A percentile compares a stretch with the other conserved stretches of the same genome.
These are phyloP conservation scores for Pterocarpus macrocarpus DNA, from an alignment of 306 rosid genomes.

Conservation along the genomic window DNA sequence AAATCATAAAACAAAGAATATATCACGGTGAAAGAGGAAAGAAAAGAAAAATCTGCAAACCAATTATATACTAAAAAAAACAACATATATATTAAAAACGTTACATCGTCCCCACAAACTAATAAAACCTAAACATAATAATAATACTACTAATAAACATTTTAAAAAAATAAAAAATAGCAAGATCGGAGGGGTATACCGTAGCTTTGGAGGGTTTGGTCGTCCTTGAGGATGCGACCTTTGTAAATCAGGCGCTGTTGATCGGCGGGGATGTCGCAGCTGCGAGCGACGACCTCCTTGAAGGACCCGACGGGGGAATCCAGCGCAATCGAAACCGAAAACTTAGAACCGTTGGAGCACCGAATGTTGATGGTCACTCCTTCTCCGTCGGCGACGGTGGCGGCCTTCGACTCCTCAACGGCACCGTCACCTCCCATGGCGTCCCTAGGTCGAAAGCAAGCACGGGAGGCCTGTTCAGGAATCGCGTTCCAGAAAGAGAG, in stretches of 20 bases:
- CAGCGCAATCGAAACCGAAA: constrained; percentile 62
- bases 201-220: constrained; percentile 77
- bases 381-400: constrained; percentile 40
- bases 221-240: constrained; percentile 89
- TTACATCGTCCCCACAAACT: neutral
- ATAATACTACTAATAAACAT: neutral
- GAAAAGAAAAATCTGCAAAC: constrained; percentile 5
- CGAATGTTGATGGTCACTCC: constrained; percentile 72
- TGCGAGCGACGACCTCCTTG: constrained; percentile 62
- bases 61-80: neutral
- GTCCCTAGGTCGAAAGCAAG: constrained; percentile 43
- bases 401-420: constrained; percentile 51
- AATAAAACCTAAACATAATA: neutral
- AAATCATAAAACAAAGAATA: constrained; percentile 24
- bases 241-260: constrained; percentile 91
- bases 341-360: constrained; percentile 80
- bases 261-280: constrained; percentile 66
- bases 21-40: neutral
- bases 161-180: neutral
- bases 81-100: too few relatives aligned
- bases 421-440: constrained; percentile 74
- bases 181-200: constrained; percentile 62
- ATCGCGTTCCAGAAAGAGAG: neutral
- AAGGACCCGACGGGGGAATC: constrained; percentile 67
- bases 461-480: constrained; percentile 45